Evolutionary conservation across 1,284 basidiomycete species (phyloP), one percentile per base, ranked within the genome.

Genomic region (Ganoderma lingzhi): DNA sequence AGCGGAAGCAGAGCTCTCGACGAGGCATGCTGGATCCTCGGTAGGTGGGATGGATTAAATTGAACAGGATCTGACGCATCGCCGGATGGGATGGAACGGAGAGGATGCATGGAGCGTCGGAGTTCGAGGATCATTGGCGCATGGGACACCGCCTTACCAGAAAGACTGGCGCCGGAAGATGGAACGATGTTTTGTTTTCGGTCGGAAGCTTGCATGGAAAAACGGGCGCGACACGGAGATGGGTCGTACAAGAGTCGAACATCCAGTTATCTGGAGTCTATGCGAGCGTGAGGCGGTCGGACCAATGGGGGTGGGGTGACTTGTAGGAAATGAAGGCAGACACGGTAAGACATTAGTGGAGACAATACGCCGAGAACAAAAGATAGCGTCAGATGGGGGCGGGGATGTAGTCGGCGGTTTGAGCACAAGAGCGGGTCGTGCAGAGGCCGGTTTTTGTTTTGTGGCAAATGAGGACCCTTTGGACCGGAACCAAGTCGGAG

Each of bases 321-420:
- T 17, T 6, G 64, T 14, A 23, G 65, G 65, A 65, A 71, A 68
- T 69, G 67, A 66, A 71, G 68, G 63, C 61, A 32, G 65, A 51
- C 19, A 51, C 19, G 64, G 60, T 68, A 28, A 65, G 67, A 51
- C 60, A 64, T 23, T 63, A 45, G 63, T 19, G 42, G 61, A 69
- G 68, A 73, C 70, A 73, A 73, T 71, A 73, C 68, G 35, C 56
- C 19, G 44, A 23, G 56, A 44, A 73, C 72, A 73, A 71, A 70
- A 68, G 68, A 28, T 37, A 37, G 42, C 30, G 72, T 66, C 67
- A 73, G 63, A 66, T 67, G 69, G 56, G 19, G 55, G 63, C 15
- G 17, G 6, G 28, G 14, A 15, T n/a, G 19, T 2, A 41, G 32
- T 28, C 62, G 66, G 68, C 15, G 59, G 4, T 8, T 28, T 39